phyloP scores from a whole-genome alignment of 169 alveolate genomes.

The Fabrea salina region DNA sequence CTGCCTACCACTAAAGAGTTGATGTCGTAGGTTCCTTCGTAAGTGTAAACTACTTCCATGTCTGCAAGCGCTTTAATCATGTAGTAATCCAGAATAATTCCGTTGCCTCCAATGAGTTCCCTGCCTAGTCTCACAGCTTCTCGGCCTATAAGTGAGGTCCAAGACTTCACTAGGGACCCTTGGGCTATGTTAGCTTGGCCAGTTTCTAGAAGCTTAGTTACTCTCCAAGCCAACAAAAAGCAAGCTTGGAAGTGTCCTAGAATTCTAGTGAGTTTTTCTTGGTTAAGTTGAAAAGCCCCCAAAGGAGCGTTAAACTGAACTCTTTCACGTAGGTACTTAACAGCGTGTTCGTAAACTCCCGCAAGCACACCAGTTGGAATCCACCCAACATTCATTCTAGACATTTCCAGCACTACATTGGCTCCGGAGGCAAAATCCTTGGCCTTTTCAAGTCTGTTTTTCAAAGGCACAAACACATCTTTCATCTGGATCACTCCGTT shows the following conservation, averaged over 20 bases:
- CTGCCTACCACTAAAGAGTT: constrained; percentile 64
- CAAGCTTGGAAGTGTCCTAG: not conserved
- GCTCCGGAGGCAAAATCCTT: constrained; percentile 68
- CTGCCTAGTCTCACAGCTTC: constrained; percentile 75
- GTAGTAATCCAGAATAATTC: constrained; percentile 67
- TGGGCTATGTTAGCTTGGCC: constrained; percentile 60
- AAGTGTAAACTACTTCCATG: constrained; percentile 77
- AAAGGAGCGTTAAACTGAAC: constrained; percentile 21
- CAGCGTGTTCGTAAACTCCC: constrained; percentile 10
- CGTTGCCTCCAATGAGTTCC: constrained; percentile 83
- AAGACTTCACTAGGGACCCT: constrained; percentile 71
- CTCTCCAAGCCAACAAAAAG: constrained; percentile 34
- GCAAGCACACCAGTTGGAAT: constrained; percentile 61
- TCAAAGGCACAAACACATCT: constrained; percentile 77
- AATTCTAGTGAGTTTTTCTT: constrained; percentile 35
- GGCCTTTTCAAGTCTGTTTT: constrained; percentile 52
- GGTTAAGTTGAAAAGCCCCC: constrained; percentile 25
- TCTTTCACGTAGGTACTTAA: constrained; percentile 2
- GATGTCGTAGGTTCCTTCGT: constrained; percentile 86
- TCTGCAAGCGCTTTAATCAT: constrained; percentile 72
- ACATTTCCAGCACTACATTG: constrained; percentile 62
- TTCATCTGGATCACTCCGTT: constrained; percentile 61
- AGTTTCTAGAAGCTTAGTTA: constrained; percentile 51
- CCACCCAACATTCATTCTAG: constrained; percentile 78
- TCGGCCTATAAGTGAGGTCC: constrained; percentile 56